Evolutionary conservation across 495 filamentous ascomycete species (phyloP).

Genomic region (Neurospora sp.): DNA sequence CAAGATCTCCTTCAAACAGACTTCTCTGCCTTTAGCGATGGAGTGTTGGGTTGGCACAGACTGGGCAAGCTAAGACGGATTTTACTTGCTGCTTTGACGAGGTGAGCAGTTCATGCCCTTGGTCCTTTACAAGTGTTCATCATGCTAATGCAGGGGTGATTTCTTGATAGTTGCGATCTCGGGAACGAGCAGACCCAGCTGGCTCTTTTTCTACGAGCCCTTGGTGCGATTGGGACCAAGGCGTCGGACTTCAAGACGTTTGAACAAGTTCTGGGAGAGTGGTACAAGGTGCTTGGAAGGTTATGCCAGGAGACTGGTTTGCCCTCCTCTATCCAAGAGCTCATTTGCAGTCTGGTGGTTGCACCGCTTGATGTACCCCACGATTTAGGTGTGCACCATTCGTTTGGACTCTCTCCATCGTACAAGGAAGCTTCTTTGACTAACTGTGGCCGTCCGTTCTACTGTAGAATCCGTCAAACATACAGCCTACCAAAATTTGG

Average conservation of each 20-base stretch:
- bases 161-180: slow-evolving; percentile 6
- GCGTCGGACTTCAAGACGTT: slow-evolving; percentile 6
- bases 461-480: slow-evolving; percentile 6
- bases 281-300: slow-evolving; percentile 15
- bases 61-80: slow-evolving; percentile 25
- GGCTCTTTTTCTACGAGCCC: slow-evolving; percentile 6
- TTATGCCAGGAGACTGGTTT: slow-evolving; percentile 11
- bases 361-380: slow-evolving; percentile 9
- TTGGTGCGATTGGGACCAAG: slow-evolving; percentile 4
- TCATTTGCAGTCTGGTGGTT: slow-evolving; percentile 8
- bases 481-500: slow-evolving; percentile 27
- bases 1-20: slow-evolving; percentile 25
- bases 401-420: background rate
- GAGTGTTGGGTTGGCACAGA: slow-evolving; percentile 9
- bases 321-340: background rate
- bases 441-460: background rate
- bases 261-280: slow-evolving; percentile 6
- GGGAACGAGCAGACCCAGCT: background rate
- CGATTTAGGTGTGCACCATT: slow-evolving; percentile 9
- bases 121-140: background rate
- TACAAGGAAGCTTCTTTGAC: background rate
- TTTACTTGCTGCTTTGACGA: slow-evolving; percentile 25
- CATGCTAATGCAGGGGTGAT: background rate
- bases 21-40: slow-evolving; percentile 16
- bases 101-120: slow-evolving; percentile 2